Evolutionary conservation across 352 stramenopile genomes (phyloP).

Genomic region (Phytophthora chlamydospora): DNA sequence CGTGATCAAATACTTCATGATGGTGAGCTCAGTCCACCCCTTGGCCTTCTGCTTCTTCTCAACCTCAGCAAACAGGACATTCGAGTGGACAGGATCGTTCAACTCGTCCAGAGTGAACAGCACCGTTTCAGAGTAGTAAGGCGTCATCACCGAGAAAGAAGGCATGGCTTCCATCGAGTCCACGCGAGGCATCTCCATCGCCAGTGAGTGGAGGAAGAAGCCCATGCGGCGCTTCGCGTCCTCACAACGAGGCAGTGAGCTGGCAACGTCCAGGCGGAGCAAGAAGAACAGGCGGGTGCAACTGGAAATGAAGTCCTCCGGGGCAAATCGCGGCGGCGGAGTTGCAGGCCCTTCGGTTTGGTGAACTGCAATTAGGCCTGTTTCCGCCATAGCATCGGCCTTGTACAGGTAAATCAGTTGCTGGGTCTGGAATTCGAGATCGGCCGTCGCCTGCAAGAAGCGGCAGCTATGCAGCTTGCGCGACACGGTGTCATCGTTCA

Average conservation of each 20-base stretch:
- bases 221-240: constrained; percentile 87
- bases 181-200: constrained; percentile 85
- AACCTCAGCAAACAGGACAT: constrained; percentile 78
- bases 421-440: constrained; percentile 74
- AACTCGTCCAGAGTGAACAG: constrained; percentile 88
- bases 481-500: constrained; percentile 51
- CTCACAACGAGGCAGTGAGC: constrained; percentile 77
- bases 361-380: constrained; percentile 54
- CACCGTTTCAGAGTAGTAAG: constrained; percentile 89
- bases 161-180: constrained; percentile 81
- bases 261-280: constrained; percentile 69
- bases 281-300: constrained; percentile 86
- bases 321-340: constrained; percentile 47
- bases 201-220: constrained; percentile 87
- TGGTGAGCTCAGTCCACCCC: constrained; percentile 77
- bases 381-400: constrained; percentile 66
- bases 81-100: constrained; percentile 82
- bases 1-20: constrained; percentile 90
- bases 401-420: constrained; percentile 74
- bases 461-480: constrained; percentile 60
- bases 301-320: constrained; percentile 74
- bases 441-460: constrained; percentile 64
- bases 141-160: constrained; percentile 90
- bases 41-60: constrained; percentile 80
- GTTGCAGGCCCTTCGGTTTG: constrained; percentile 35